These are phyloP conservation scores for Filobasidium floriforme DNA, from an alignment of 768 basidiomycete genomes.

Conservation along the genomic window DNA sequence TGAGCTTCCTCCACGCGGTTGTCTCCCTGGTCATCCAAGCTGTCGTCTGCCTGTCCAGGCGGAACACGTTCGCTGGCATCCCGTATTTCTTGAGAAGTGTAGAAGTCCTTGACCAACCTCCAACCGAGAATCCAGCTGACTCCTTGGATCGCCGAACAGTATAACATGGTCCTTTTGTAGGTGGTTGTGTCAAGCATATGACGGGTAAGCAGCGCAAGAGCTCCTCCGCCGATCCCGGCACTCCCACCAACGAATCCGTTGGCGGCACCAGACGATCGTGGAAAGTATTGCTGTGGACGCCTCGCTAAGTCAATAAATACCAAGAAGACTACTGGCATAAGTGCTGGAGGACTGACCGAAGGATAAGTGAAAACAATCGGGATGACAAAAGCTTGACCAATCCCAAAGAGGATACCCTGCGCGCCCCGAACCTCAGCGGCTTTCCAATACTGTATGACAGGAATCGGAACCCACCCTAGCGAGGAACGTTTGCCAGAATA, in stretches of 20 bases:
- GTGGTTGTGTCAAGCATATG: neutral
- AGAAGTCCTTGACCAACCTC: neutral
- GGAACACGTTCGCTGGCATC: neutral
- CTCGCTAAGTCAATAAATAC: neutral
- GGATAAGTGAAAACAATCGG: neutral
- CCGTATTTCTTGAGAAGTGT: neutral
- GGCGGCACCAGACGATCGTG: neutral
- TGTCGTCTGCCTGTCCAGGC: neutral
- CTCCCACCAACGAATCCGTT: neutral
- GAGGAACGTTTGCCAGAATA: neutral
- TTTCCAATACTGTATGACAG: neutral
- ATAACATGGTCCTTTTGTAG: neutral
- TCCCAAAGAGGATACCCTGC: constrained; percentile 1
- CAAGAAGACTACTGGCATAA: too few relatives aligned
- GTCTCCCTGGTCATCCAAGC: neutral
- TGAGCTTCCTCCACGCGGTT: neutral
- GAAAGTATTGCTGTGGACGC: neutral
- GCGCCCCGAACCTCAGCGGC: neutral
- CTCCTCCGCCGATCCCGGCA: neutral
- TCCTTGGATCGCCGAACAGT: neutral
- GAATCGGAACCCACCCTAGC: neutral
- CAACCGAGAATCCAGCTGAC: neutral
- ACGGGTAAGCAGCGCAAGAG: neutral
- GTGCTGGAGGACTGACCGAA: neutral
- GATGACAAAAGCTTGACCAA: neutral